A percentile compares a stretch with the other conserved stretches of the same genome.
These are phyloP conservation scores for Aspergillus spinulosporus DNA, from an alignment of 2,329 filamentous ascomycete species.

Conservation along the genomic window DNA sequence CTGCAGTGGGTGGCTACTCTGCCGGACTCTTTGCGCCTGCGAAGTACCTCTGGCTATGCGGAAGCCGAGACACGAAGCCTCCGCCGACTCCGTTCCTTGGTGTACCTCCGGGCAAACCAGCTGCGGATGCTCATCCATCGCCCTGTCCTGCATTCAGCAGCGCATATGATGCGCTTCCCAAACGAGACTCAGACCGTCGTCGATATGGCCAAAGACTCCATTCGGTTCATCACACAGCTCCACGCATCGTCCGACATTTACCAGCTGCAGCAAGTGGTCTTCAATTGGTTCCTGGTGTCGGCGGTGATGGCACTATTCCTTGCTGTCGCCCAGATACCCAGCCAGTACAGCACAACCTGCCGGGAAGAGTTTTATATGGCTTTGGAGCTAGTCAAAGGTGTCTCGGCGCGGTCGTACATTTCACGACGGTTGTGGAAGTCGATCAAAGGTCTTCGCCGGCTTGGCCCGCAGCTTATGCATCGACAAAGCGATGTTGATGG, in stretches of 20 bases:
- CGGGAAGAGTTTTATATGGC: slow-evolving; percentile 68
- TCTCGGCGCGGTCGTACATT: slow-evolving; percentile 61
- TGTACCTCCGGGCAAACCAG: slow-evolving; percentile 85
- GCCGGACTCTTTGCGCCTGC: slow-evolving; percentile 62
- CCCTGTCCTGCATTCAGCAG: slow-evolving; percentile 72
- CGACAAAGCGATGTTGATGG: slow-evolving; percentile 13
- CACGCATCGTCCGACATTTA: slow-evolving; percentile 64
- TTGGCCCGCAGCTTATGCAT: slow-evolving; percentile 56
- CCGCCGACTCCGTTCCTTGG: slow-evolving; percentile 74
- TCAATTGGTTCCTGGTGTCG: slow-evolving; percentile 66
- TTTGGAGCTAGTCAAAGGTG: slow-evolving; percentile 61
- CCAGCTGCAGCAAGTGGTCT: slow-evolving; percentile 60
- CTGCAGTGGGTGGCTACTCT: slow-evolving; percentile 78
- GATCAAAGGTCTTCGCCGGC: slow-evolving; percentile 60
- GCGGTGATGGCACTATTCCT: slow-evolving; percentile 64
- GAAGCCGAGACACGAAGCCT: slow-evolving; percentile 56
- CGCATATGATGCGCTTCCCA: slow-evolving; percentile 74
- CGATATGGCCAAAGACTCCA: slow-evolving; percentile 64
- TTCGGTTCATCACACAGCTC: slow-evolving; percentile 59
- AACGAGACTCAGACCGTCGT: slow-evolving; percentile 68
- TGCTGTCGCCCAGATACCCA: slow-evolving; percentile 62
- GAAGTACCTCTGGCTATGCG: slow-evolving; percentile 51
- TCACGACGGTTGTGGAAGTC: slow-evolving; percentile 64
- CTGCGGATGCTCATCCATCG: slow-evolving; percentile 87
- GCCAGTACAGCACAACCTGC: slow-evolving; percentile 57